Evolutionary conservation across 257 asterid genomes (phyloP).

Genomic region (Penstemon davidsonii): DNA sequence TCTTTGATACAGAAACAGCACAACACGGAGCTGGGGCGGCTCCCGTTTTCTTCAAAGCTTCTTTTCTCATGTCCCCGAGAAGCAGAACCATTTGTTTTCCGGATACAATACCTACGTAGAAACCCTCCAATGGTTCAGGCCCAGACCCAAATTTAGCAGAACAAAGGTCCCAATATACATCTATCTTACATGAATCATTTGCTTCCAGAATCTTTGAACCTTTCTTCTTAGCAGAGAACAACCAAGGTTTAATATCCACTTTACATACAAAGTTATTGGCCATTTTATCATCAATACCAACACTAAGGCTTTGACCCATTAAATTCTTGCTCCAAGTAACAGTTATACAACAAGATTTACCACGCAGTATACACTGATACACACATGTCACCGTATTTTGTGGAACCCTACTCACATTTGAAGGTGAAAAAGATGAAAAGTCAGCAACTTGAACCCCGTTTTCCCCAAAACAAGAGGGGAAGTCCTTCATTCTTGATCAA

Average conservation of each 20-base stretch:
- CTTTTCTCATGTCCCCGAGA: conserved; percentile 48
- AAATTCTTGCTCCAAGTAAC: conserved; percentile 44
- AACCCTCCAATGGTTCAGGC: conserved; percentile 51
- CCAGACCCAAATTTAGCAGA: conserved; percentile 47
- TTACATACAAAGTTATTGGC: conserved; percentile 38
- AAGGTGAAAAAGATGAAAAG: conserved; percentile 30
- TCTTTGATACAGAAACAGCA: conserved; percentile 37
- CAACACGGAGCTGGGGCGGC: conserved; percentile 22
- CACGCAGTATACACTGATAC: conserved; percentile 37
- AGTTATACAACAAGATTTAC: conserved; percentile 42
- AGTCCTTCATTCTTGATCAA: conserved; percentile 44
- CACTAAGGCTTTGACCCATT: conserved; percentile 46
- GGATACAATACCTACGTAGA: conserved; percentile 36
- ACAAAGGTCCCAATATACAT: conserved; percentile 48
- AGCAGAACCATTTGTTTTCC: conserved; percentile 39
- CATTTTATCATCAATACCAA: conserved; percentile 35
- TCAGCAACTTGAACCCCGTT: conserved; percentile 52
- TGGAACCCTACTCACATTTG: conserved; percentile 24
- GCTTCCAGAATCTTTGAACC: conserved; percentile 43
- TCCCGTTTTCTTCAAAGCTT: conserved; percentile 38
- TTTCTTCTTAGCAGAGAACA: conserved; percentile 44
- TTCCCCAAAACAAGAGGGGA: conserved; percentile 54
- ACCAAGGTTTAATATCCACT: conserved; percentile 42
- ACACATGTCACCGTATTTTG: conserved; percentile 41
- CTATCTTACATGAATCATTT: conserved; percentile 27